Percentiles rank a stretch among this genome's conserved stretches.
phyloP scores from a whole-genome alignment of 169 alveolate genomes.

The Neospora caninum region DNA sequence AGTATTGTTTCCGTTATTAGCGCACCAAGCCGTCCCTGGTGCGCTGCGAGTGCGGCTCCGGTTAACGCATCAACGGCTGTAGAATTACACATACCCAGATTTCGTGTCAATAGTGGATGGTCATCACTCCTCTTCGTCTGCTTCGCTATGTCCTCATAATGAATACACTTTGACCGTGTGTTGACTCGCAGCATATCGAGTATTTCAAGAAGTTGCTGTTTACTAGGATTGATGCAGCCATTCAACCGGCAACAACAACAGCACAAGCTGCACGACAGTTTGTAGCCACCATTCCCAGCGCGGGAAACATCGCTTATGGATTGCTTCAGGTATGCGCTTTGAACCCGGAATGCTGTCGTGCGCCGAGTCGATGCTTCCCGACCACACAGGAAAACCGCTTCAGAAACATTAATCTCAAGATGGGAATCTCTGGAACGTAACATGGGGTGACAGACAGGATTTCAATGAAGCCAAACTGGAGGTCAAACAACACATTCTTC shows the following conservation, averaged over 20 bases:
- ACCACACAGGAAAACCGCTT: not conserved
- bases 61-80: too few species aligned
- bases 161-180: too few species aligned
- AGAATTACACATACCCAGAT: too few species aligned
- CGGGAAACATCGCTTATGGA: constrained; percentile 11
- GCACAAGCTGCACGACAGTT: not conserved
- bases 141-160: too few species aligned
- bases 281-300: not conserved
- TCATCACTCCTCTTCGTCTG: too few species aligned
- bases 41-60: too few species aligned
- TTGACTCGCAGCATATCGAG: constrained; percentile 25
- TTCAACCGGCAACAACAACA: not conserved
- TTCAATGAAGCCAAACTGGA: too few species aligned
- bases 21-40: too few species aligned
- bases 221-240: not conserved
- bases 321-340: constrained; percentile 20
- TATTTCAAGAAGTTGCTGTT: not conserved
- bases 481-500: too few species aligned
- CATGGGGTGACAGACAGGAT: not conserved
- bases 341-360: not conserved
- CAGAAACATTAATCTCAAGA: not conserved
- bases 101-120: too few species aligned
- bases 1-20: too few species aligned
- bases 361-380: constrained; percentile 8
- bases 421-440: not conserved